These are phyloP conservation scores for Suhomyces xylopsoci DNA, from an alignment of 805 yeast species.

Conservation along the genomic window DNA sequence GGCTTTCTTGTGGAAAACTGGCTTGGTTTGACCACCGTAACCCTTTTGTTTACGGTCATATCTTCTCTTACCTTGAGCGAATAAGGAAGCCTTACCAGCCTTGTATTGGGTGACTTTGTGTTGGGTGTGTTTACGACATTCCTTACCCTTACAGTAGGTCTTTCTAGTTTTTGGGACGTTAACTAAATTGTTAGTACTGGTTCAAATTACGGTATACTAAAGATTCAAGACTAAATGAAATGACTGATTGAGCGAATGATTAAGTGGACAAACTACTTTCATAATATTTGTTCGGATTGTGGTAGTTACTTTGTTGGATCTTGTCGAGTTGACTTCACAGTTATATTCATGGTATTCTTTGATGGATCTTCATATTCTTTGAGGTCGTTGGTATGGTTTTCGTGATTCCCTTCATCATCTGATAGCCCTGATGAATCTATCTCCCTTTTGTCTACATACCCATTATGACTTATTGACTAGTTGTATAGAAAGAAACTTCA, in stretches of 20 bases:
- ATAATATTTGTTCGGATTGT: background rate
- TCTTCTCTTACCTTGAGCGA: constrained; percentile 99
- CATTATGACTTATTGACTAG: constrained; percentile 20
- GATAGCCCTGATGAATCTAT: background rate
- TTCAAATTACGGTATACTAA: background rate
- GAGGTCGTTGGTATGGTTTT: background rate
- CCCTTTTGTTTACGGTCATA: constrained; percentile 99
- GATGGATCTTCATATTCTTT: background rate
- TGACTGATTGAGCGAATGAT: background rate
- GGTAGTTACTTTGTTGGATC: background rate
- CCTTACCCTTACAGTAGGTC: constrained; percentile 99
- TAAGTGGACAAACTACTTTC: background rate
- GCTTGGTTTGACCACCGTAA: constrained; percentile 99
- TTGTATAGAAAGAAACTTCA: constrained; percentile 5
- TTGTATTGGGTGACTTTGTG: constrained; percentile 99
- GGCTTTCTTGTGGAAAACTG: constrained; percentile 99
- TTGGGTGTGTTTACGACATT: constrained; percentile 99
- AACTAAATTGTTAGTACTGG: constrained; percentile 51
- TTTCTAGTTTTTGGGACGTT: constrained; percentile 99
- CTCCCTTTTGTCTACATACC: constrained; percentile 15
- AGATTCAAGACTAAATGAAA: background rate
- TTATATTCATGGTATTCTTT: background rate
- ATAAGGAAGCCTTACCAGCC: constrained; percentile 99
- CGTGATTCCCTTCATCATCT: background rate
- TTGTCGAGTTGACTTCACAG: background rate